Base-by-base conservation (phyloP, 108 stramenopile genomes). In the Skeletonema menzelii region DNA sequence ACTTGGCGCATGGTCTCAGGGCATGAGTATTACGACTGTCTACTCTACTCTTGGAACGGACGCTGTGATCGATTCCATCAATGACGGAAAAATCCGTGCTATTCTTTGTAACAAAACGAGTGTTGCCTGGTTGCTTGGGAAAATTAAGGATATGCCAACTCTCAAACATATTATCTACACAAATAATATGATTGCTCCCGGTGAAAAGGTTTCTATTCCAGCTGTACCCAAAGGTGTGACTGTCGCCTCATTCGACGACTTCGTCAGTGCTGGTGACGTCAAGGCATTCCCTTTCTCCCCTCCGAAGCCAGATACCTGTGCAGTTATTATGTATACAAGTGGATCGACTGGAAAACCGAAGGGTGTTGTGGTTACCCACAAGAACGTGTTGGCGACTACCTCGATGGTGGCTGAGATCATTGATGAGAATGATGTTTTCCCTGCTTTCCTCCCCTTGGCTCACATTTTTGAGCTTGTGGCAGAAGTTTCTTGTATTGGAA, bases 281-380 rank as follows among this genome's bases (percentile, higher is more conserved):
- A 73, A 68, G 20, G 85, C 87, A 35, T 93, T 84, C 69, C 85
- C 91, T 27, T 75, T 79, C 2, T 75, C 85, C 40, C 88, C 92
- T 56, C 95, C 95, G 30, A 80, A 75, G 31, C 72, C 89, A 28
- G 90, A 93, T 49, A 85, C 93, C 32, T 80, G 80, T 59, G 97
- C 96, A 56, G 93, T 97, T 6, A 90, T 99, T 75, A 97, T 99
- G 95, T 99, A 97, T 87, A 99, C 98, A 4, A 71, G 68, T 62
- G 92, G 92, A n/a, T 78, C 72, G 5, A 86, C 83, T 8, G 89
- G 92, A 13, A 92, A 95, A 67, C 98, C 99, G 12, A 99, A 99
- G 91, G 99, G 98, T 63, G 98, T 98, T 3, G 91, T 97, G 63
- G 87, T 97, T 38, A 89, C 85, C 14, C 98, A 99, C 82, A 56